Percentiles rank a stretch among this genome's conserved stretches.
These are phyloP conservation scores for Pseudogymnoascus sp. DNA, from an alignment of 2,329 filamentous ascomycete species.

Conservation along the genomic window DNA sequence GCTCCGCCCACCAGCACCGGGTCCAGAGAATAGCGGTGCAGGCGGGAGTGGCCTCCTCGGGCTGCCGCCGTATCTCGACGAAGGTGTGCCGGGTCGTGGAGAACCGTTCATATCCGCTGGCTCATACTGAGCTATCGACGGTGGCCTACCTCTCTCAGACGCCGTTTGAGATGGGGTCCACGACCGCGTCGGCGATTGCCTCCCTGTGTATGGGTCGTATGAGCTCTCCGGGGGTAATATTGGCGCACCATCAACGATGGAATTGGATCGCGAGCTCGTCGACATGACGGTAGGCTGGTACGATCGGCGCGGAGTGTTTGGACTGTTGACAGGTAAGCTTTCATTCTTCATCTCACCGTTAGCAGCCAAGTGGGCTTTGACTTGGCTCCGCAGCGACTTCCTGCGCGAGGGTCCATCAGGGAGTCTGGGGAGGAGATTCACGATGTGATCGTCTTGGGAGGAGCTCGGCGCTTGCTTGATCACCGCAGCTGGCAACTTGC, in stretches of 20 bases:
- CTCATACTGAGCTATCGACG: conserved; percentile 69
- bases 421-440: conserved; percentile 41
- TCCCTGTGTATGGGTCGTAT: conserved; percentile 50
- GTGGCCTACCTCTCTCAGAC: conserved; percentile 56
- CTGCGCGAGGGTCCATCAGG: conserved; percentile 44
- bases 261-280: conserved; percentile 40
- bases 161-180: conserved; percentile 48
- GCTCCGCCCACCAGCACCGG: conserved; percentile 41
- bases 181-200: conserved; percentile 48
- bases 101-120: conserved; percentile 83
- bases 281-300: conserved; percentile 42
- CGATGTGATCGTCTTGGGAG: conserved; percentile 23
- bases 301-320: conserved; percentile 32
- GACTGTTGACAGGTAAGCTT: conserved; percentile 22
- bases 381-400: conserved; percentile 25
- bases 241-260: conserved; percentile 50
- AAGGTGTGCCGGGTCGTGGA: conserved; percentile 83
- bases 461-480: conserved; percentile 30
- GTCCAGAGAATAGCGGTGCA: conserved; percentile 70
- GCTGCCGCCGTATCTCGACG: conserved; percentile 80
- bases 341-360: conserved; percentile 16
- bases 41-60: conserved; percentile 81
- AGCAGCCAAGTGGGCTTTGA: conserved; percentile 23
- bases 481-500: conserved; percentile 28
- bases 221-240: conserved; percentile 58